Conservation (phyloP, 768 basidiomycete genomes). For the Phanerochaete carnosa region DNA sequence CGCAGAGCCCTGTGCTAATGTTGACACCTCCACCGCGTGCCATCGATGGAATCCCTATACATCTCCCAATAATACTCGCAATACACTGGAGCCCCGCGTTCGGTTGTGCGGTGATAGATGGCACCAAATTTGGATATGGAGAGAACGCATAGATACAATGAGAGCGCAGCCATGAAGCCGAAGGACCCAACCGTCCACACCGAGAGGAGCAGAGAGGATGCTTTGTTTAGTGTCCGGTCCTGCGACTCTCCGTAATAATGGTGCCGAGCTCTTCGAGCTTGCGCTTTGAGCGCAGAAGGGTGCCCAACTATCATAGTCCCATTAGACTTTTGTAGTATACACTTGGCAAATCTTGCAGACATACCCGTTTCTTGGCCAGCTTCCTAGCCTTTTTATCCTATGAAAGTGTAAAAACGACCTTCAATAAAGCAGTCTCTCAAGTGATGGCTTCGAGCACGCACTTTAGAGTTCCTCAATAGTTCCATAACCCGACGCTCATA, state of each 20-base stretch:
- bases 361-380: constrained; percentile 97
- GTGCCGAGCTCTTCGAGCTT: constrained; percentile 94
- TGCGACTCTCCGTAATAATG: constrained; percentile 92
- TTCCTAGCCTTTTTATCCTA: constrained; percentile 99
- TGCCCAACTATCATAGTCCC: constrained; percentile 68
- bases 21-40: neutral
- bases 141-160: constrained; percentile 21
- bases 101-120: constrained; percentile 2
- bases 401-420: constrained; percentile 1
- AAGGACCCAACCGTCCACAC: constrained; percentile 6
- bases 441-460: constrained; percentile 32
- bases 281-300: constrained; percentile 96
- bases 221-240: constrained; percentile 46
- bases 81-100: constrained; percentile 5
- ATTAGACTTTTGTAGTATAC: constrained; percentile 6
- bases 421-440: constrained; percentile 9
- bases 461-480: constrained; percentile 96
- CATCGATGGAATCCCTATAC: neutral
- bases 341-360: constrained; percentile 21
- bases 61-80: neutral
- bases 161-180: constrained; percentile 19
- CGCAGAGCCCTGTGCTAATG: neutral
- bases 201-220: neutral
- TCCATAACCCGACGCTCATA: constrained; percentile 99
- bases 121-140: constrained; percentile 1